Base-by-base conservation (phyloP, 768 basidiomycete species). In the Cyathus striatus region DNA sequence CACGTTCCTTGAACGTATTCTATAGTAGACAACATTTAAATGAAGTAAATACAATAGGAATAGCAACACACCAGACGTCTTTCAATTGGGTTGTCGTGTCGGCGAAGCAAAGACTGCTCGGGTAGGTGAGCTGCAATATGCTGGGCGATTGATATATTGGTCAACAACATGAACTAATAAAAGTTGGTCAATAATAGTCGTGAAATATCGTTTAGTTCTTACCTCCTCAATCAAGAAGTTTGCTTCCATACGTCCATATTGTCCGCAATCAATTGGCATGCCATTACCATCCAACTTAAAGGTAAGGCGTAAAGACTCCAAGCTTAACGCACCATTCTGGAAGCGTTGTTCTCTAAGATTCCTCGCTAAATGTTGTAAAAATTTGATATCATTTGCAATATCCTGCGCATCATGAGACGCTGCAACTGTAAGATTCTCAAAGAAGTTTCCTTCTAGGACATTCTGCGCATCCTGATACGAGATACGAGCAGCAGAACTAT, bases 51-150 rank as follows among this genome's bases (percentile, higher is more conserved):
- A 23, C 10, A 38, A 17, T 12, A 3, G 16, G 5, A 20, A 17
- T 24, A 32, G 16, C 18, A 24, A 67, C 83, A 46, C 59, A 89
- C 90, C 48, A 99, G 68, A 35, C 96, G 86, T 47, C 96, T 83
- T 39, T 96, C 93, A 43, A 97, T 75, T 2, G 96, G 96, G 21
- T 71, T 78, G 59, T 98, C 96, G 55, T 98, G 94, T 43, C 96
- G 86, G 48, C 96, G 86, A 34, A 99, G 78, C 12, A 99, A 73
- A n/a, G 95, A 89, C 61, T 98, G 96, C 60, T 99, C 96, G 21
- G 96, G 93, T 20, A 98, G 78, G 53, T 92, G 82, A 18, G 93
- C 84, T 26, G 95, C 95, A 53, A 96, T 83, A 52, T 93, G 86
- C 58, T 94, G 90, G 7, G 96, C 93, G 30, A 94, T 86, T 10